Evolutionary conservation across 495 filamentous ascomycete species (phyloP).

Genomic region (Apodospora peruviana): DNA sequence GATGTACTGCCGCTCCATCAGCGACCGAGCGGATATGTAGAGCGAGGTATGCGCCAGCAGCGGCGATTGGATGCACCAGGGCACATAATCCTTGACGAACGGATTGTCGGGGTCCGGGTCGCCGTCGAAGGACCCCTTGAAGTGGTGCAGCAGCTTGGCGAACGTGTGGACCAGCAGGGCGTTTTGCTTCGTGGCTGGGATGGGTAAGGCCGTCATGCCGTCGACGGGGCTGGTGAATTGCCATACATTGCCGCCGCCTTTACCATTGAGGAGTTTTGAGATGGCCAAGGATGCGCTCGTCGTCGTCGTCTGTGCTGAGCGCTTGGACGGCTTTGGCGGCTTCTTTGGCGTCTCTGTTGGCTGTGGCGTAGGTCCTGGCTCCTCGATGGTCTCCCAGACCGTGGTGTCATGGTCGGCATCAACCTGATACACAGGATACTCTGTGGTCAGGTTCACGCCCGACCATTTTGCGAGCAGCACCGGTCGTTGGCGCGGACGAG

Average conservation of each 20-base stretch:
- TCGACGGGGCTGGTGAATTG: constrained; percentile 9
- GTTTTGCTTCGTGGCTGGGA: constrained; percentile 9
- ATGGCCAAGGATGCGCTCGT: no score
- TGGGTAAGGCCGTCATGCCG: constrained; percentile 9
- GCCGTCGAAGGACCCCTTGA: constrained; percentile 24
- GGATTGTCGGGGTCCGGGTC: constrained; percentile 17
- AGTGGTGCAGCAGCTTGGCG: constrained; percentile 49
- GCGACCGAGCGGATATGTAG: constrained; percentile 16
- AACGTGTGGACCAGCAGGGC: constrained; percentile 14
- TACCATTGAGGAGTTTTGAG: neutral
- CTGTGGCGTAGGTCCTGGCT: neutral
- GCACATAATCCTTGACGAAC: constrained; percentile 17
- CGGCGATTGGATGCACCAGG: constrained; percentile 18
- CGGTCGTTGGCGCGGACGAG: neutral
- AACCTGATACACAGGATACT: constrained; percentile 4
- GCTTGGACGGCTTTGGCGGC: no score
- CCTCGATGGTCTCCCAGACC: constrained; percentile 5
- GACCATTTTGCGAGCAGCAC: constrained; percentile 6
- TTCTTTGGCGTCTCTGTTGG: neutral
- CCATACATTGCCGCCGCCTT: constrained; percentile 2
- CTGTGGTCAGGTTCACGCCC: constrained; percentile 3
- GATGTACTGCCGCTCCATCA: constrained; percentile 14
- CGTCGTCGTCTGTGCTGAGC: no score
- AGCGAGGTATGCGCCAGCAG: constrained; percentile 15
- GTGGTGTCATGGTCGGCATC: constrained; percentile 5